Evolutionary conservation across 2,329 filamentous ascomycete species (phyloP).

Genomic region (Madurella fahalii): DNA sequence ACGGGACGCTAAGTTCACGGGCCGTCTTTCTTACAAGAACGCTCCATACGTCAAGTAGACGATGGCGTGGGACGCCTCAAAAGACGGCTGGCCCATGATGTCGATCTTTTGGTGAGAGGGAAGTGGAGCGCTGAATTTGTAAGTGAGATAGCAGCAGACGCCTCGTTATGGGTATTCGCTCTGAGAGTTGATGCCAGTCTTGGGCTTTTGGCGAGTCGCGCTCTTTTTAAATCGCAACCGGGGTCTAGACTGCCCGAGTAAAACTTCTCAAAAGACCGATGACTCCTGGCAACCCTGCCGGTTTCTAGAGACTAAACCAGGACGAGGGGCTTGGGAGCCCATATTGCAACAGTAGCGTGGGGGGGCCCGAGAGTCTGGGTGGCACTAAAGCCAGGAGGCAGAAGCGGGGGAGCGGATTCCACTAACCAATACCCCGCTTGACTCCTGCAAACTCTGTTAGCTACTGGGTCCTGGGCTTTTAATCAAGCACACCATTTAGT

Average conservation of each 20-base stretch:
- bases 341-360: no score
- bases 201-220: neutral
- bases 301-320: slow-evolving; percentile 10
- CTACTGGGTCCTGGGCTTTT: no score
- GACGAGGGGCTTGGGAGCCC: neutral
- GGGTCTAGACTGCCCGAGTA: neutral
- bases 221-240: neutral
- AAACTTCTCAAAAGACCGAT: slow-evolving; percentile 8
- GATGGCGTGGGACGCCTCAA: slow-evolving; percentile 73
- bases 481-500: neutral
- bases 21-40: slow-evolving; percentile 58
- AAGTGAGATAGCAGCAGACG: neutral
- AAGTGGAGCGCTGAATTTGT: neutral
- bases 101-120: neutral
- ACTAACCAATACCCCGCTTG: no score
- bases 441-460: no score
- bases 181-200: neutral
- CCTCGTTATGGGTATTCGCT: neutral
- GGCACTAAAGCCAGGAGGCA: no score
- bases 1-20: neutral
- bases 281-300: neutral
- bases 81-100: slow-evolving; percentile 70
- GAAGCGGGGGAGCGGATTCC: no score
- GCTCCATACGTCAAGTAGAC: slow-evolving; percentile 75
- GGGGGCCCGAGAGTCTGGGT: no score